Evolutionary conservation across 2,329 filamentous ascomycete species (phyloP), one percentile per base, ranked within the genome.

Genomic region (Pseudogymnoascus sp.): DNA sequence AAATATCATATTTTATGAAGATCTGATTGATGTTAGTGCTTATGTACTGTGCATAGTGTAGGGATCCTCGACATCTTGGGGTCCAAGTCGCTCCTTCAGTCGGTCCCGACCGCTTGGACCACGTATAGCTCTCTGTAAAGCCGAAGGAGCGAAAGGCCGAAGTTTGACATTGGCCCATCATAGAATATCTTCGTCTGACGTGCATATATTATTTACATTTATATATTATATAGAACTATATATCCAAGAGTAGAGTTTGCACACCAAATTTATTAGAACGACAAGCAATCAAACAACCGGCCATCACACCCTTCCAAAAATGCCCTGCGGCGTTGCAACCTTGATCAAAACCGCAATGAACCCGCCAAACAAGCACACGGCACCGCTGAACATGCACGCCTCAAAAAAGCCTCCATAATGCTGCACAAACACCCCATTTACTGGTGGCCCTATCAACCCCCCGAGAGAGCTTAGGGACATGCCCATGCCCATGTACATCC

Each of bases 401-500:
- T 78, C 63, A 1, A 67, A 63, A 63, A 75, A 80, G 0, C 75
- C 74, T 1, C 71, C 75, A 62, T 79, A 81, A 8, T 61, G 67
- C 2, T 75, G 71, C 3, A 84, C 68, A 46, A 82, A 70, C 0
- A 73, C 76, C 2, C 80, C 80, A 60, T 76, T 78, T 50, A 80
- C 72, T 0, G 81, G 80, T 11, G 78, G 78, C 0, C 79, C 82
- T 3, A 82, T 74, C 35, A 86, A 67, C 3, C 74, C 75, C 0
- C 76, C 79, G 33, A 84, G 60, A 0, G 76, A 75, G 4, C 73
- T 71, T 1, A 81, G 50, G 1, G 76, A 76, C 67, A 82, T 74
- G 0, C 77, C 78, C 72, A 82, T 81, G 14, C 82, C 83, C 66
- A 83, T 77, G 56, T 83, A 81, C 0, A 84, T 83, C 1, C 85